Conservation (phyloP, 768 basidiomycete species). For the Psilocybe cyanescens region DNA sequence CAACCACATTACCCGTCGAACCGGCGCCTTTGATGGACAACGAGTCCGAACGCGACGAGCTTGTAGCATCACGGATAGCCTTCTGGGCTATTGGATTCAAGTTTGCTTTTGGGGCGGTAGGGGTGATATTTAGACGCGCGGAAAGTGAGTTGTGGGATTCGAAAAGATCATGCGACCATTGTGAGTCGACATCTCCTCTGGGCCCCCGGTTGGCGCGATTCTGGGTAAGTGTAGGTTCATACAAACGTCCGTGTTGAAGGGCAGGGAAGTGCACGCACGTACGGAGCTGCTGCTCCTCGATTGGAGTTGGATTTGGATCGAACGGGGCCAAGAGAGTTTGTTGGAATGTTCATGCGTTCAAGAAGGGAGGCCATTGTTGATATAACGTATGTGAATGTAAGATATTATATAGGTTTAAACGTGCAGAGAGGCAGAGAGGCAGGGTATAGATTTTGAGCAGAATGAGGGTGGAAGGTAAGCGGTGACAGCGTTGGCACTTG, state of each 20-base stretch:
- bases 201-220: conserved; percentile 57
- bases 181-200: conserved; percentile 67
- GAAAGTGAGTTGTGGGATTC: conserved; percentile 65
- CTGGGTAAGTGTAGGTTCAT: conserved; percentile 34
- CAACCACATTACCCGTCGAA: conserved; percentile 66
- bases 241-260: conserved; percentile 22
- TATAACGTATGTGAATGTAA: not conserved
- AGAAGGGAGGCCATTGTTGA: conserved; percentile 58
- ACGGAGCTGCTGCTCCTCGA: conserved; percentile 49
- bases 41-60: conserved; percentile 30
- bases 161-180: conserved; percentile 76
- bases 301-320: conserved; percentile 43
- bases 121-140: conserved; percentile 53
- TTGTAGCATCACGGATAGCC: conserved; percentile 66
- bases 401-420: not conserved
- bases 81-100: conserved; percentile 56
- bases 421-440: not conserved
- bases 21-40: conserved; percentile 76
- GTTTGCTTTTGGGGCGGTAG: conserved; percentile 53
- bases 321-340: conserved; percentile 47
- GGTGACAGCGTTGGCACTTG: conserved; percentile 1
- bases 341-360: conserved; percentile 56
- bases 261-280: conserved; percentile 48
- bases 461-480: not conserved
- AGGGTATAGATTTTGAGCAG: not conserved